Conservation (phyloP, 805 yeast genomes). For the Pichia manshurica region DNA sequence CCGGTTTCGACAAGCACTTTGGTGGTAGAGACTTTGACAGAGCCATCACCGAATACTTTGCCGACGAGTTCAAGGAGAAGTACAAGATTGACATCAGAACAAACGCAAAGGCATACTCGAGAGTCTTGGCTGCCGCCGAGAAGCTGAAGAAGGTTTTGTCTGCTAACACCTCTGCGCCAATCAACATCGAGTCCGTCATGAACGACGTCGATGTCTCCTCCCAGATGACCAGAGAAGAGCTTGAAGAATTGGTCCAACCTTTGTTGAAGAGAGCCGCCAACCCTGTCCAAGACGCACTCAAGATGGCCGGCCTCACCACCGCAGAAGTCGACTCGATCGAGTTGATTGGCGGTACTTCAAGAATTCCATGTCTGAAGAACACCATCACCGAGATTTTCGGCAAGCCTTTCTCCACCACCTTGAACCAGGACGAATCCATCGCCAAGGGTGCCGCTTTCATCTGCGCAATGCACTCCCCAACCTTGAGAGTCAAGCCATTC, state of each 20-base stretch:
- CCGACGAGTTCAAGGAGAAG: conserved; percentile 84
- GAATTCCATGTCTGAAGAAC: conserved; percentile 91
- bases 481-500: conserved; percentile 97
- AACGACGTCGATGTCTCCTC: conserved; percentile 94
- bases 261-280: conserved; percentile 65
- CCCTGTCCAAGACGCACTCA: conserved; percentile 79
- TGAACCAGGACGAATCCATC: conserved; percentile 98
- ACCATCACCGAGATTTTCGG: conserved; percentile 75
- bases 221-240: conserved; percentile 80
- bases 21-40: conserved; percentile 97
- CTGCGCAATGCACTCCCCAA: conserved; percentile 98
- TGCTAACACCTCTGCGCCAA: conserved; percentile 92
- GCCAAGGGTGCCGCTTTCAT: conserved; percentile 99
- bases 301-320: conserved; percentile 64
- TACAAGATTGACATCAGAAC: conserved; percentile 88
- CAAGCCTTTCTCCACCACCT: conserved; percentile 83
- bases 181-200: conserved; percentile 94
- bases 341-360: conserved; percentile 96
- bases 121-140: conserved; percentile 90
- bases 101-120: conserved; percentile 92
- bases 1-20: conserved; percentile 90
- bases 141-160: conserved; percentile 91
- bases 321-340: conserved; percentile 86
- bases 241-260: conserved; percentile 85
- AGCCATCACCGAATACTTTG: conserved; percentile 92